Evolutionary conservation across 441 rosid species (phyloP).

Genomic region (Flueggea neowawraea): DNA sequence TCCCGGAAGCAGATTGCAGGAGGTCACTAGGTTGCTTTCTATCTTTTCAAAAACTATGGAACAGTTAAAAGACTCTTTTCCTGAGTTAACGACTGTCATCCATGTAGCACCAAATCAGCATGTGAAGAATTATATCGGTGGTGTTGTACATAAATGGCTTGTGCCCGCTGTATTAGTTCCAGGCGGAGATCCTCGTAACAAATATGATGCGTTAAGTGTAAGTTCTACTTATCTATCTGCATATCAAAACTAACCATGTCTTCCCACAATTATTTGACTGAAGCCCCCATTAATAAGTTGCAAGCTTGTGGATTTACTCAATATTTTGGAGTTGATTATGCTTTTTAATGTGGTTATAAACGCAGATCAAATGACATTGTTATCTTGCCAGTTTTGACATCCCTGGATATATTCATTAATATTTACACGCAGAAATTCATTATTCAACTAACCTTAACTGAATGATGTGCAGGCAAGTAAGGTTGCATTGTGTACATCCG

Average conservation of each 20-base stretch:
- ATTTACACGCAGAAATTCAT: too few relatives aligned
- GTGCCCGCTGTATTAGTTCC: slow-evolving; percentile 66
- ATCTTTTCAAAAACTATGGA: slow-evolving; percentile 57
- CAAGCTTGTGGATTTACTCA: too few relatives aligned
- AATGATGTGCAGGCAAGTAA: slow-evolving; percentile 58
- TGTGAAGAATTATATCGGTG: slow-evolving; percentile 49
- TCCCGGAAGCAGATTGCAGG: slow-evolving; percentile 96
- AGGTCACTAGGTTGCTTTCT: slow-evolving; percentile 82
- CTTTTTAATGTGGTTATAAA: too few relatives aligned
- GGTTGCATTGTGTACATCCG: slow-evolving; percentile 88
- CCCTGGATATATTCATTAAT: too few relatives aligned
- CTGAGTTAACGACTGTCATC: slow-evolving; percentile 46
- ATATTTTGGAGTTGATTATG: too few relatives aligned
- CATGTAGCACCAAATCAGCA: slow-evolving; percentile 73
- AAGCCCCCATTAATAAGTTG: too few relatives aligned
- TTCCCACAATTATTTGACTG: too few relatives aligned
- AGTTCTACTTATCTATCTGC: slow-evolving; percentile 18
- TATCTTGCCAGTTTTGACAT: too few relatives aligned
- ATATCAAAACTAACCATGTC: too few relatives aligned
- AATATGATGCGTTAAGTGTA: slow-evolving; percentile 75
- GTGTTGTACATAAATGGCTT: slow-evolving; percentile 55
- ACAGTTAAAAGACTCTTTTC: slow-evolving; percentile 44
- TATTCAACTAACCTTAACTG: slow-evolving; percentile 9
- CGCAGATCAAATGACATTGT: too few relatives aligned
- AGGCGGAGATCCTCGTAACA: slow-evolving; percentile 53